Percentiles rank a stretch among this genome's conserved stretches.
Evolutionary conservation across 768 basidiomycete species (phyloP).

Genomic region (Pholiota microspora): DNA sequence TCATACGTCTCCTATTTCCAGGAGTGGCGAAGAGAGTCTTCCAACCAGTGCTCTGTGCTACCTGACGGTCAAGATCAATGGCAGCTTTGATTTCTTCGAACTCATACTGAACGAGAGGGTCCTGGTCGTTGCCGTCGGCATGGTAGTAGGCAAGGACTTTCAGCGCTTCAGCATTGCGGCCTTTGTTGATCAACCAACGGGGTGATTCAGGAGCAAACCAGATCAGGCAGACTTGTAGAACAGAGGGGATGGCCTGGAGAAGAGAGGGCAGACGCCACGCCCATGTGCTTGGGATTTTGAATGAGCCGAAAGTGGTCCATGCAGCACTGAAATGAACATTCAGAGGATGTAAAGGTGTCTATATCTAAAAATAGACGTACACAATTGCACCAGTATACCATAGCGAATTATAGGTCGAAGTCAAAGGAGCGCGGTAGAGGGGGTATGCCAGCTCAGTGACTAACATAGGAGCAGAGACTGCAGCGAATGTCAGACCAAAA

Average conservation of each 20-base stretch:
- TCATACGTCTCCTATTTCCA: slow-evolving; percentile 76
- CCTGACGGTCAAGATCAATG: slow-evolving; percentile 64
- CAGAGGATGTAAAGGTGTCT: background rate
- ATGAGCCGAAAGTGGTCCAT: slow-evolving; percentile 85
- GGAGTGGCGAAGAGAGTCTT: slow-evolving; percentile 60
- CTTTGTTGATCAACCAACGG: slow-evolving; percentile 78
- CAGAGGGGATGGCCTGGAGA: slow-evolving; percentile 67
- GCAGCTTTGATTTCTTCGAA: slow-evolving; percentile 81
- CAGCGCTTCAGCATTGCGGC: slow-evolving; percentile 66
- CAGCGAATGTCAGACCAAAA: slow-evolving; percentile 74
- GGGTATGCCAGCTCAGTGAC: slow-evolving; percentile 88
- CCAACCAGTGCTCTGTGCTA: slow-evolving; percentile 63
- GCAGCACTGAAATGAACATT: slow-evolving; percentile 47
- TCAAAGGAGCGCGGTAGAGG: slow-evolving; percentile 74
- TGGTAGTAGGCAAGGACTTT: slow-evolving; percentile 80
- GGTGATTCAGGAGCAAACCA: slow-evolving; percentile 81
- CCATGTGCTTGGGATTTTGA: slow-evolving; percentile 67
- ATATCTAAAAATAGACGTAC: slow-evolving; percentile 34
- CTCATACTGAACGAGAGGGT: slow-evolving; percentile 71
- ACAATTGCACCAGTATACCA: slow-evolving; percentile 86
- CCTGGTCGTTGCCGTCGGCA: slow-evolving; percentile 66
- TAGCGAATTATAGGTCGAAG: slow-evolving; percentile 78
- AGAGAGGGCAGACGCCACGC: slow-evolving; percentile 82
- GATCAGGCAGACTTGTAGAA: slow-evolving; percentile 64
- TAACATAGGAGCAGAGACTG: slow-evolving; percentile 78